These are phyloP conservation scores for Casuarina cunninghamiana DNA, from an alignment of 306 rosid genomes.

Conservation along the genomic window DNA sequence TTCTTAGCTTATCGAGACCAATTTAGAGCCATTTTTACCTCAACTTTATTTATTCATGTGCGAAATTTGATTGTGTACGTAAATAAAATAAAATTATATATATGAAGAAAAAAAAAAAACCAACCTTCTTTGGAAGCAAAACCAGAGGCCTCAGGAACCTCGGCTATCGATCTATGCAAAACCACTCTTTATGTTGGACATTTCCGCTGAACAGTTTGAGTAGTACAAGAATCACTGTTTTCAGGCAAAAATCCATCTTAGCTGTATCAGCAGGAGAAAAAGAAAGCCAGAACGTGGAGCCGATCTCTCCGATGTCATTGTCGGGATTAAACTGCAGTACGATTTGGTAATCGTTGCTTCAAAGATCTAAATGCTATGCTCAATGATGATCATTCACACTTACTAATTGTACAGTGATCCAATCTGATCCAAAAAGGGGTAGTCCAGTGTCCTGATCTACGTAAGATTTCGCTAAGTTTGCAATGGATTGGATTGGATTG, in stretches of 20 bases:
- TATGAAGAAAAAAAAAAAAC: too few species aligned
- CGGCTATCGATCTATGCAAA: slow-evolving; percentile 2
- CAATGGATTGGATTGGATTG: slow-evolving; percentile 22
- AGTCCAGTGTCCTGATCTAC: slow-evolving; percentile 9
- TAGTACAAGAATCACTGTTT: slow-evolving; percentile 25
- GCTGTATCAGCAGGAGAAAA: background rate
- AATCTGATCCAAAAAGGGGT: slow-evolving; percentile 13
- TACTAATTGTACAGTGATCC: background rate
- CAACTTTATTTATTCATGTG: background rate
- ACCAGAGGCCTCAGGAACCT: slow-evolving; percentile 10
- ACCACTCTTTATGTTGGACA: slow-evolving; percentile 15
- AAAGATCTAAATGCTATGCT: background rate
- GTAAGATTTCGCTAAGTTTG: slow-evolving; percentile 25
- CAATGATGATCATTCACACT: background rate
- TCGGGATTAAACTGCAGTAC: background rate
- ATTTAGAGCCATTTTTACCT: background rate
- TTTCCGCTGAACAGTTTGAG: background rate
- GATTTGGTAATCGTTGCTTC: slow-evolving; percentile 30
- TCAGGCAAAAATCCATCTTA: slow-evolving; percentile 8
- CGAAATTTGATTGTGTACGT: too few species aligned
- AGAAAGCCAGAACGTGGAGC: background rate
- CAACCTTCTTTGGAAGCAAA: background rate
- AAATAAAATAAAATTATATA: background rate
- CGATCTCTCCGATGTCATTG: background rate
- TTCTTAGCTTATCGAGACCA: background rate